Evolutionary conservation across 2,329 filamentous ascomycete genomes (phyloP).

Genomic region (Calonectria pseudoturangicola): DNA sequence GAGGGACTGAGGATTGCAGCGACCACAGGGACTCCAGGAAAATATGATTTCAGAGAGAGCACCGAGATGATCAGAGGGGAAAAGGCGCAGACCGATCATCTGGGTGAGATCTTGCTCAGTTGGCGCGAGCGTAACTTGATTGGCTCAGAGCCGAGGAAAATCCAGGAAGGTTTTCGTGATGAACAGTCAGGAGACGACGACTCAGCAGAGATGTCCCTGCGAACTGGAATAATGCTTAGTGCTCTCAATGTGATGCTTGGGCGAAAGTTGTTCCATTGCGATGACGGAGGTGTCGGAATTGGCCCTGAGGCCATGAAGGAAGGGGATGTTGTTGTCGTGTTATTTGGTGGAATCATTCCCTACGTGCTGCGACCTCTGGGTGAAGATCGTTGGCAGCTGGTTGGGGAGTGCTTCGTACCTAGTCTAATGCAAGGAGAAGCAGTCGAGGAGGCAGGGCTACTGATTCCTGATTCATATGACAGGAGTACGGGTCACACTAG

Average conservation of each 20-base stretch:
- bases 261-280: constrained; percentile 2
- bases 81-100: background rate
- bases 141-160: background rate
- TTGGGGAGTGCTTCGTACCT: background rate
- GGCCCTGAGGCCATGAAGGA: background rate
- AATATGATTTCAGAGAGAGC: background rate
- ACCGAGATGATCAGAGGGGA: background rate
- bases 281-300: background rate
- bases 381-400: background rate
- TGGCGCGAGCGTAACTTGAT: background rate
- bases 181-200: background rate
- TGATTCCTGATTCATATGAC: background rate
- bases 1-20: background rate
- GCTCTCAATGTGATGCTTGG: background rate
- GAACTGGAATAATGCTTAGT: background rate
- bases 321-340: background rate
- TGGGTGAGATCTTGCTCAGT: background rate
- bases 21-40: background rate
- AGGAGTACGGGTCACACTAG: background rate
- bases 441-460: background rate
- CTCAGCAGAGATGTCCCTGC: background rate
- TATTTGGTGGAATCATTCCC: background rate
- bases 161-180: background rate
- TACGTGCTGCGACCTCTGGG: background rate
- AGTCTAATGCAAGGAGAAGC: constrained; percentile 5